These are phyloP conservation scores for Ascochyta clinopodiicola DNA, from an alignment of 2,329 filamentous ascomycete genomes.

Conservation along the genomic window DNA sequence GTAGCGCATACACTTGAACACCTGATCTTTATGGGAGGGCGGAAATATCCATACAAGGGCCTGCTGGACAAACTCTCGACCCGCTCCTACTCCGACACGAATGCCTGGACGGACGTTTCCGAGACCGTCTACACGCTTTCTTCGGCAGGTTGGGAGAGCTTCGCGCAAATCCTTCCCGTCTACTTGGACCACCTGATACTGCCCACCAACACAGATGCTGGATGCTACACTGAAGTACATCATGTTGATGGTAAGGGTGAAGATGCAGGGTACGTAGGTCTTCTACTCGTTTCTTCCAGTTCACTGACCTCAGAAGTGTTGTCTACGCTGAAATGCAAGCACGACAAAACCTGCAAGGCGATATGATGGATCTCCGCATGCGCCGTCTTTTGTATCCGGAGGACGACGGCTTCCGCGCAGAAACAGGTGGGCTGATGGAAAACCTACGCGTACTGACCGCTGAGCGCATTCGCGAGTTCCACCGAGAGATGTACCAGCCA, in stretches of 20 bases:
- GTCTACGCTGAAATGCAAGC: slow-evolving; percentile 99
- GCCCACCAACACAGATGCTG: slow-evolving; percentile 90
- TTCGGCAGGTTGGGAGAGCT: slow-evolving; percentile 95
- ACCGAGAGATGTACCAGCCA: slow-evolving; percentile 96
- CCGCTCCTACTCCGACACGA: slow-evolving; percentile 90
- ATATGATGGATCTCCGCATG: slow-evolving; percentile 86
- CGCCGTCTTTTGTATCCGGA: slow-evolving; percentile 85
- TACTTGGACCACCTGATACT: slow-evolving; percentile 94
- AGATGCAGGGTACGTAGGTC: slow-evolving; percentile 69
- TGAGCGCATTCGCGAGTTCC: slow-evolving; percentile 91
- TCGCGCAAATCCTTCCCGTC: slow-evolving; percentile 89
- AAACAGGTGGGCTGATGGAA: slow-evolving; percentile 98
- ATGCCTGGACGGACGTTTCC: slow-evolving; percentile 96
- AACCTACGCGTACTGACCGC: slow-evolving; percentile 84
- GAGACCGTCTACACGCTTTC: slow-evolving; percentile 96
- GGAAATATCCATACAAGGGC: slow-evolving; percentile 92
- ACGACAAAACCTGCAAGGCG: slow-evolving; percentile 80
- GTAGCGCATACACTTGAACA: slow-evolving; percentile 60
- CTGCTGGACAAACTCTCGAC: slow-evolving; percentile 93
- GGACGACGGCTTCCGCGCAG: slow-evolving; percentile 90
- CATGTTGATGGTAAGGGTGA: slow-evolving; percentile 93
- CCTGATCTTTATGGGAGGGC: slow-evolving; percentile 73
- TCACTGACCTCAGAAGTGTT: slow-evolving; percentile 60
- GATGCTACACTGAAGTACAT: slow-evolving; percentile 94
- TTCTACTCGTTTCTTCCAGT: background rate